Conservation (phyloP, 1,284 basidiomycete species). For the Cystobasidiaceae sp. region DNA sequence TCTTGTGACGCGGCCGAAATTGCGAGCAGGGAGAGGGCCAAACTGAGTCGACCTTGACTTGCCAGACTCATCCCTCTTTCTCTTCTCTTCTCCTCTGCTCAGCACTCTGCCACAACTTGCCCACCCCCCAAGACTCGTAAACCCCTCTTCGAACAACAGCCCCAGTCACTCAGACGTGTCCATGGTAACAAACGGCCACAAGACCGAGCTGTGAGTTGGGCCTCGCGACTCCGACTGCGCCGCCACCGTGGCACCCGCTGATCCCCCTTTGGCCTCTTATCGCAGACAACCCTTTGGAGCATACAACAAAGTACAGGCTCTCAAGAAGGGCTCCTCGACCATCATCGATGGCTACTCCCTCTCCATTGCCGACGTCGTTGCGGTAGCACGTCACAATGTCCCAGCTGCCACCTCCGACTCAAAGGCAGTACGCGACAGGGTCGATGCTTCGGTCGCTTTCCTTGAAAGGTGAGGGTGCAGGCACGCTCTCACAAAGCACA, state of each 20-base stretch:
- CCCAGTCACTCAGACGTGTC: background rate
- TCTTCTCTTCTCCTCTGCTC: too few relatives aligned
- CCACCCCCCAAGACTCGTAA: too few relatives aligned
- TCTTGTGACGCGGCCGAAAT: too few relatives aligned
- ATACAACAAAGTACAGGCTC: slow-evolving; percentile 1
- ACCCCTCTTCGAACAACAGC: background rate
- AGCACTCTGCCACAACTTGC: too few relatives aligned
- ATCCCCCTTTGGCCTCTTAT: background rate
- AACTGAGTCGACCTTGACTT: too few relatives aligned
- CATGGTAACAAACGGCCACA: slow-evolving; percentile 25
- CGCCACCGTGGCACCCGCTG: background rate
- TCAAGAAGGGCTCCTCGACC: slow-evolving; percentile 48
- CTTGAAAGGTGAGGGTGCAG: slow-evolving; percentile 34
- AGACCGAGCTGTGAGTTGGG: slow-evolving; percentile 1
- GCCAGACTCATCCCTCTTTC: too few relatives aligned
- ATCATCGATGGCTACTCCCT: slow-evolving; percentile 64
- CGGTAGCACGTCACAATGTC: slow-evolving; percentile 61
- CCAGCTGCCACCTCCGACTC: slow-evolving; percentile 48
- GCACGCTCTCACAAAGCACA: background rate
- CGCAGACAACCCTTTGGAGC: slow-evolving; percentile 17
- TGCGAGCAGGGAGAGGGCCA: too few relatives aligned
- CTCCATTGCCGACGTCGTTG: slow-evolving; percentile 66
- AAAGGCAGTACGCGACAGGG: slow-evolving; percentile 56
- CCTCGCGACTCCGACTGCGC: background rate
- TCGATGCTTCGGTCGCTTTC: slow-evolving; percentile 51